Base-by-base conservation (phyloP, 1,284 basidiomycete genomes). In the Schizophyllum amplum region DNA sequence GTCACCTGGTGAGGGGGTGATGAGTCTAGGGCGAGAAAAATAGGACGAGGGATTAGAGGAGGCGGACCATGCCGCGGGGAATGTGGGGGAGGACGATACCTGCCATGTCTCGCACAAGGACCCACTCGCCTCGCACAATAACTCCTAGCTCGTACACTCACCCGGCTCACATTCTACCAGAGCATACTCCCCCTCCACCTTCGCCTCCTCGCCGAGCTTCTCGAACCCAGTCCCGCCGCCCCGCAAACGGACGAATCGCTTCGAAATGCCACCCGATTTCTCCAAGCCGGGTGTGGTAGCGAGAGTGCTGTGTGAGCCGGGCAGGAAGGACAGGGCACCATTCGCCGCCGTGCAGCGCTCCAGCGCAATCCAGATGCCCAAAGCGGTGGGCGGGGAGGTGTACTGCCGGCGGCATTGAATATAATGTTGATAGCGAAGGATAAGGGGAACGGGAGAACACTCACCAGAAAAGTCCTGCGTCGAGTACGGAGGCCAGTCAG, bases 291-390 rank as follows among this genome's bases (percentile, higher is more conserved):
- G 80, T 3, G 78, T 72, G 0, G 76, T 83, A 5, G 47, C n/a
- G 6, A 23, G 7, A 5, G 5, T 49, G 51, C 86, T 77, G 70
- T 98, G 94, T 3, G 92, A 94, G n/a, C 93, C 92, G 0, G 94
- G 92, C 0, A 94, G 76, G 72, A 98, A 98, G 1, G 89, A 94
- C 48, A 97, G 77, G 22, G 94, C 93, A 4, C 94, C 94, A 64
- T 98, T 98, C 53, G 76, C 72, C 1, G 82, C 70, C 5, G 92
- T 94, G 68, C 93, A 95, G 60, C 83, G 81, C 68, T 98, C 95
- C 21, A 98, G 75, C 0, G 95, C 92, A 58, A 98, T 90, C 96
- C 96, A 99, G 67, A 94, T 92, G 0, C 96, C 96, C 4, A 98
- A 78, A 0, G 96, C 95, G 5, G 84, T 86, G 0, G 92, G 92